These are phyloP conservation scores for Saccharomycopsis malanga DNA, from an alignment of 805 yeast genomes.

Conservation along the genomic window DNA sequence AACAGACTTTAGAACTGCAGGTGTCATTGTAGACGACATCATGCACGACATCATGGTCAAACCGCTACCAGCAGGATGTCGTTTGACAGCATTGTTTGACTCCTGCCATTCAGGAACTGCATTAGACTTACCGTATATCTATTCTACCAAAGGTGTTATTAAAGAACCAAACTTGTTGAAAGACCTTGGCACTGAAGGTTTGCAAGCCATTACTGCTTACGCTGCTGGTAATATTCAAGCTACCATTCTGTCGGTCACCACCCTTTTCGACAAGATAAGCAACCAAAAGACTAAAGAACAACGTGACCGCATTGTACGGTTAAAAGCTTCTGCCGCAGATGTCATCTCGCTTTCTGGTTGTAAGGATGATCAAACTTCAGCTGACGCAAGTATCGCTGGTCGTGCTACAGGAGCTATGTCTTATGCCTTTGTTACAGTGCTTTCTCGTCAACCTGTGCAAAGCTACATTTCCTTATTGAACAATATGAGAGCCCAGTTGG, in stretches of 20 bases:
- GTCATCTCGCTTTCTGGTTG: conserved; percentile 74
- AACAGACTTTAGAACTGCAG: conserved; percentile 58
- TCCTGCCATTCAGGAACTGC: conserved; percentile 85
- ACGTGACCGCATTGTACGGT: conserved; percentile 40
- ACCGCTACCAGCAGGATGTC: conserved; percentile 63
- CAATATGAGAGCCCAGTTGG: conserved; percentile 57
- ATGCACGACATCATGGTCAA: conserved; percentile 66
- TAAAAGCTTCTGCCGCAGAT: conserved; percentile 70
- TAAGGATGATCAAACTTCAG: conserved; percentile 76
- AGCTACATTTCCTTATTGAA: conserved; percentile 63
- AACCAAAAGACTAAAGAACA: conserved; percentile 34
- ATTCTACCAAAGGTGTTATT: conserved; percentile 75
- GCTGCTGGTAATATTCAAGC: conserved; percentile 47
- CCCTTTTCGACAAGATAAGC: conserved; percentile 37
- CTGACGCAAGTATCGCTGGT: conserved; percentile 72
- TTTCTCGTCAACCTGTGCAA: conserved; percentile 55
- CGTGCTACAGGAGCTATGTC: conserved; percentile 80
- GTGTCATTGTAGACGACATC: conserved; percentile 66
- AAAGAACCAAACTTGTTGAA: conserved; percentile 76
- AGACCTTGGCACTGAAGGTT: conserved; percentile 63
- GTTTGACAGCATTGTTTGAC: conserved; percentile 75
- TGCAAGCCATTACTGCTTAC: conserved; percentile 53
- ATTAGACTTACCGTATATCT: conserved; percentile 70
- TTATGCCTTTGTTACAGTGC: conserved; percentile 63
- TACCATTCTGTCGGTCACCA: conserved; percentile 38